These are phyloP conservation scores for Tillandsia fasciculata DNA, from an alignment of 176 grass and related monocot genomes.

Conservation along the genomic window DNA sequence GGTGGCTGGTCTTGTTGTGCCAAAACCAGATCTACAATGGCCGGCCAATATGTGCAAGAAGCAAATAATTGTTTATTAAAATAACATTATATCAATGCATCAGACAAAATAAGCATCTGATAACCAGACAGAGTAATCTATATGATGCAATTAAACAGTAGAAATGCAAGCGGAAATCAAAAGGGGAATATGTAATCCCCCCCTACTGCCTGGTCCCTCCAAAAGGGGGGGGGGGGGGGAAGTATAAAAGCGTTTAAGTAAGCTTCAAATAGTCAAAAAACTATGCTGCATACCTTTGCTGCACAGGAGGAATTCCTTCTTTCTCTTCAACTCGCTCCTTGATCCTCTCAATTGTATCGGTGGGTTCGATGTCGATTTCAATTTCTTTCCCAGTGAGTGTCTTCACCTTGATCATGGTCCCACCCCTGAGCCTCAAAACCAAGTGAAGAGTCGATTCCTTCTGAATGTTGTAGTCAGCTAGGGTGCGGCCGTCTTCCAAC, in stretches of 20 bases:
- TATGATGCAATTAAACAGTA: neutral
- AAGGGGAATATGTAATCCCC: neutral
- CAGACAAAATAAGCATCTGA: neutral
- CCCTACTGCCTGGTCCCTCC: too few species aligned
- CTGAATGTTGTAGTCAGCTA: conserved; percentile 88
- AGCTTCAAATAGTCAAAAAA: neutral
- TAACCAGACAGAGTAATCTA: neutral
- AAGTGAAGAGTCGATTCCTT: conserved; percentile 88
- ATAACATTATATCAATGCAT: neutral
- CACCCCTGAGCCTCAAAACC: conserved; percentile 79
- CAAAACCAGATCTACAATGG: neutral
- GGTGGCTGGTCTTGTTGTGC: neutral
- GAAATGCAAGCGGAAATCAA: neutral
- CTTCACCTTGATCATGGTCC: conserved; percentile 95
- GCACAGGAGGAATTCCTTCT: conserved; percentile 92
- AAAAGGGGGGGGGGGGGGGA: neutral
- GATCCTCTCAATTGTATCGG: conserved; percentile 73
- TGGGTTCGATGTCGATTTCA: conserved; percentile 82
- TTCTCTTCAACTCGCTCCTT: conserved; percentile 97
- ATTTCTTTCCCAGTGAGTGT: conserved; percentile 91
- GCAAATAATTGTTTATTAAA: neutral
- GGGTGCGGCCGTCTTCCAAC: conserved; percentile 70
- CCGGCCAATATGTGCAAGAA: neutral
- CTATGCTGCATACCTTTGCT: conserved; percentile 53
- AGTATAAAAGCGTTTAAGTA: neutral